phyloP scores from a whole-genome alignment of 805 yeast genomes.

The Yamadazyma endophytica region DNA sequence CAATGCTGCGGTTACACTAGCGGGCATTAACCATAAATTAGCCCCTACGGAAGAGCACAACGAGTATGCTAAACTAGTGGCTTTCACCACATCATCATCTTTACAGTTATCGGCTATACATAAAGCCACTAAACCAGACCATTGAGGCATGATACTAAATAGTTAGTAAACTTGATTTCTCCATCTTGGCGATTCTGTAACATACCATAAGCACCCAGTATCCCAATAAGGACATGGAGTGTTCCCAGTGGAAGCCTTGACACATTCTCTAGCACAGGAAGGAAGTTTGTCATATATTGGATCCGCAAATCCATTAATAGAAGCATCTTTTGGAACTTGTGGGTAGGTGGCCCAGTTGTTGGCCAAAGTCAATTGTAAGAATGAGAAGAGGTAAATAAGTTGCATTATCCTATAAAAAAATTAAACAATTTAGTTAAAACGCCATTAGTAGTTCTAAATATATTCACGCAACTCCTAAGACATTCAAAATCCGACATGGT shows the following conservation, averaged over 20 bases:
- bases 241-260: constrained; percentile 28
- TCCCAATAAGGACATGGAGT: constrained; percentile 55
- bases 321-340: constrained; percentile 42
- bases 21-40: constrained; percentile 34
- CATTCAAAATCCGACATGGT: neutral
- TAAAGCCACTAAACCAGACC: constrained; percentile 40
- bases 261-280: constrained; percentile 40
- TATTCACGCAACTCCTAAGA: neutral
- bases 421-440: constrained; percentile 2
- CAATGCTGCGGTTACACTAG: constrained; percentile 14
- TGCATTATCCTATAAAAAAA: constrained; percentile 2
- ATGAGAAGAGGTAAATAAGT: constrained; percentile 6
- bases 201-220: constrained; percentile 48
- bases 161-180: too few species aligned
- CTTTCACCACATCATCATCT: constrained; percentile 31
- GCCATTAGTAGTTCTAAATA: neutral
- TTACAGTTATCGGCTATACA: constrained; percentile 37
- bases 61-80: constrained; percentile 40
- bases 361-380: constrained; percentile 14
- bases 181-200: too few species aligned
- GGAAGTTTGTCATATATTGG: constrained; percentile 36
- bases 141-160: constrained; percentile 45
- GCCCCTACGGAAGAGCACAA: constrained; percentile 36
- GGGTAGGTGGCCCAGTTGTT: constrained; percentile 42
- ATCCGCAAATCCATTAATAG: constrained; percentile 48